A percentile compares a stretch with the other conserved stretches of the same genome.
Evolutionary conservation across 768 basidiomycete species (phyloP).

Genomic region (Agrocybe praecox): DNA sequence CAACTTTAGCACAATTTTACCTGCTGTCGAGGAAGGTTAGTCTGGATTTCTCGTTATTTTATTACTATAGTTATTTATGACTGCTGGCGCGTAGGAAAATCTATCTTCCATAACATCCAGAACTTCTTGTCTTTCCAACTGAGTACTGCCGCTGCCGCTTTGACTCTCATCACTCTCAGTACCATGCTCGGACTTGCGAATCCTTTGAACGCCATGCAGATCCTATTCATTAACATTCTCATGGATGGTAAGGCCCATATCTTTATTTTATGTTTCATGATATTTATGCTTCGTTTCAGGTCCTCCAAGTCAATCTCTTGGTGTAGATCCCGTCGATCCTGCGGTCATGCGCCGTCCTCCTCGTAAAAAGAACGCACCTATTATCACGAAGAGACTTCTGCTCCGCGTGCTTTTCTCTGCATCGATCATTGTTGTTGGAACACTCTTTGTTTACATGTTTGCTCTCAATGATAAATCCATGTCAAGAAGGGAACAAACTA

Average conservation of each 20-base stretch:
- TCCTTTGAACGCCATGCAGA: conserved; percentile 97
- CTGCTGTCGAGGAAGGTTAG: conserved; percentile 91
- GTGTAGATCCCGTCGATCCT: conserved; percentile 94
- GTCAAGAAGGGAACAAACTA: conserved; percentile 90
- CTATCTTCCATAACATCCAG: conserved; percentile 98
- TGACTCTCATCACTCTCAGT: conserved; percentile 93
- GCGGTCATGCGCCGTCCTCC: conserved; percentile 93
- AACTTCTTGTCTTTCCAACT: conserved; percentile 98
- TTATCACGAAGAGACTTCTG: conserved; percentile 76
- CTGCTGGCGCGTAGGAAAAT: conserved; percentile 63
- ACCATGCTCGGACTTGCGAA: conserved; percentile 89
- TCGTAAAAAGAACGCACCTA: conserved; percentile 88
- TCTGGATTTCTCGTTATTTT: conserved; percentile 5
- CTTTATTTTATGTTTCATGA: not conserved
- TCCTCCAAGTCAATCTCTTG: conserved; percentile 92
- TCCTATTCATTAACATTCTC: conserved; percentile 98
- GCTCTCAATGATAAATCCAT: conserved; percentile 84
- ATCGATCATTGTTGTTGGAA: conserved; percentile 87
- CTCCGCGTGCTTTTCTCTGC: conserved; percentile 91
- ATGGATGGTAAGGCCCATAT: conserved; percentile 78
- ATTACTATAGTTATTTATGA: conserved; percentile 9
- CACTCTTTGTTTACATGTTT: conserved; percentile 83
- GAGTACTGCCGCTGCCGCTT: conserved; percentile 94
- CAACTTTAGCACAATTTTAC: conserved; percentile 93
- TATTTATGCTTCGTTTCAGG: conserved; percentile 42